Evolutionary conservation across 495 filamentous ascomycete species (phyloP), one percentile per base, ranked within the genome.

Genomic region (Terfezia boudieri): DNA sequence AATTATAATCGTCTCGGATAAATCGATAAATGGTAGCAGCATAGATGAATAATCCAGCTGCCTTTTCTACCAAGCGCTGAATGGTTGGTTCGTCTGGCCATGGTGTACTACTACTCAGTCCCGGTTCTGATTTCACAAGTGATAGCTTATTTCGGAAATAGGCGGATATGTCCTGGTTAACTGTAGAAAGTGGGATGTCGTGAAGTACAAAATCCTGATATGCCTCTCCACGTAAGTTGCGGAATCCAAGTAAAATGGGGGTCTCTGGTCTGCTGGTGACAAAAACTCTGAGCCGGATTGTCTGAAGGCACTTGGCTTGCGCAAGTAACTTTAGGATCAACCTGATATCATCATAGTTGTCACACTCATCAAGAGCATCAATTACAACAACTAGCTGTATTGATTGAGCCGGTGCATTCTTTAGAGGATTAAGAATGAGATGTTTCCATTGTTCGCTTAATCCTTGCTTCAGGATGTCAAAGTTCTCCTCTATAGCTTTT

Each of bases 221-320:
- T 37, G 22, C 41, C 8, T 32, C 56, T 0, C 56, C 48, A 17
- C 55, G n/a, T 20, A 62, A 53, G n/a, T 53, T 36, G 3, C 41
- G 17, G 57, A 66, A 65, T 11, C 60, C 55, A 23, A 26, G 36
- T 1, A 58, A 59, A 49, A 67, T 63, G 22, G 55, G 63, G 51
- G 61, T 49, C 56, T 67, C 67, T 37, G 63, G 66, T 57, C 61
- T 60, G 63, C 68, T 70, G n/a, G 68, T 66, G 16, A 70, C 20
- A 53, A 70, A 62, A n/a, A 69, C 48, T 9, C 63, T 59, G 8
- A 68, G 52, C 32, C 36, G 55, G 7, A 32, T 32, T 32, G 26
- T 32, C 26, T 32, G 1, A 7, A 32, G 26, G 26, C 7, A 4
- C 26, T 32, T 32, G 1, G 26, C 26, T 32, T 32, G 4, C 7